Evolutionary conservation across 768 basidiomycete genomes (phyloP), one percentile per base, ranked within the genome.

Genomic region (Gloeostereum incarnatum): DNA sequence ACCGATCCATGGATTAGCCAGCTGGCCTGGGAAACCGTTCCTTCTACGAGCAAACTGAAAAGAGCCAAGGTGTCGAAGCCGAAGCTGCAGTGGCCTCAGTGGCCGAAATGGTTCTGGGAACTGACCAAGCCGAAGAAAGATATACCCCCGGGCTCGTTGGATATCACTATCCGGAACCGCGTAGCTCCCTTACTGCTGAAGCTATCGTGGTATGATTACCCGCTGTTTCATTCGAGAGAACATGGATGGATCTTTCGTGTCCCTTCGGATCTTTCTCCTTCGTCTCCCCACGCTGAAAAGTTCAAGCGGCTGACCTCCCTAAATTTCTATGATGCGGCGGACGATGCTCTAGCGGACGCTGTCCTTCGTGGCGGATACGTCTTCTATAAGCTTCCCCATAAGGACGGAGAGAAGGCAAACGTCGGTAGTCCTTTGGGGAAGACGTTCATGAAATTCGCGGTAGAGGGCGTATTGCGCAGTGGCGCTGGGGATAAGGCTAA

Each of bases 91-190:
- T 97, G 93, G 91, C 94, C 93, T 0, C 39, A 66, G n/a, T 97
- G 93, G 91, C 94, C 93, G 1, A 86, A 88, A 54, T 98, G 96
- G 96, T 99, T 88, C 53, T 91, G 83, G 86, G 92, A 97, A 18
- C 73, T 89, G 3, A 66, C 81, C 2, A 78, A 68, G 49, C 87
- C 82, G 3, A 82, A 73, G 60, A 81, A 79, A 53, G 78, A 65
- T 41, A 51, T 65, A 40, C 64, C 72, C 4, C 78, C 78, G 1
- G 90, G 82, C 16, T 73, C 78, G 2, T 69, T 96, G 20, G 90
- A 97, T 51, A 62, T 98, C 45, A 91, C 91, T 5, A 75, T 83
- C 19, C 78, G 88, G 39, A 90, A 77, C 46, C 78, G 84, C 19
- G 68, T 89, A 30, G 76, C 92, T 0, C 90, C 93, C 0, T 63